Percentiles rank a stretch among this genome's conserved stretches.
Evolutionary conservation across 1,284 basidiomycete species (phyloP).

Genomic region (Cronartium quercuum): DNA sequence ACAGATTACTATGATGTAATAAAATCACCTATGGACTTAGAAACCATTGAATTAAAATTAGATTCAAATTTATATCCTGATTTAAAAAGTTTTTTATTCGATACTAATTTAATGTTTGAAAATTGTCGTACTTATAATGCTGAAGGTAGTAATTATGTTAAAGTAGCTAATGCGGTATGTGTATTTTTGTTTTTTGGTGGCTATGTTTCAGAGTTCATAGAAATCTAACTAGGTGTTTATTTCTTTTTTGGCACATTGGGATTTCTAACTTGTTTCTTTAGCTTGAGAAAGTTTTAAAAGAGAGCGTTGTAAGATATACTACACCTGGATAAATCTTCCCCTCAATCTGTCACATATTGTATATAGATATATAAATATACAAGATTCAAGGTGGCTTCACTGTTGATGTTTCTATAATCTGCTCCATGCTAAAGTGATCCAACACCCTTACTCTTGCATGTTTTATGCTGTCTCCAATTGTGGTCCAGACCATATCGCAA

Average conservation of each 20-base stretch:
- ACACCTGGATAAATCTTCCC: too few species aligned
- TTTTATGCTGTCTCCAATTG: too few species aligned
- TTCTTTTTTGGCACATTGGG: slow-evolving; percentile 45
- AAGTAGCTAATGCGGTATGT: slow-evolving; percentile 30
- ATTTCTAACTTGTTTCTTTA: slow-evolving; percentile 46
- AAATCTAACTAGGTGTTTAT: slow-evolving; percentile 17
- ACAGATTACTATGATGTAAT: slow-evolving; percentile 50
- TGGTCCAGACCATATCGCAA: too few species aligned
- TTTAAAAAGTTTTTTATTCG: slow-evolving; percentile 20
- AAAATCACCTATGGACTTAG: slow-evolving; percentile 48
- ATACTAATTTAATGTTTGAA: slow-evolving; percentile 65
- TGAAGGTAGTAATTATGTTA: slow-evolving; percentile 62
- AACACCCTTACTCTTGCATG: too few species aligned
- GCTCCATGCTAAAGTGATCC: too few species aligned
- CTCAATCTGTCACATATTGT: too few species aligned
- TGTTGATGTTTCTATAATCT: too few species aligned
- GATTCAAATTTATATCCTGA: background rate
- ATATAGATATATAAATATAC: too few species aligned
- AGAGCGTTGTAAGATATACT: slow-evolving; percentile 47
- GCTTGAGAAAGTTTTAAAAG: slow-evolving; percentile 47
- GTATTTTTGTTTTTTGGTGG: background rate
- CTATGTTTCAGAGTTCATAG: slow-evolving; percentile 41
- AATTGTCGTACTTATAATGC: slow-evolving; percentile 90
- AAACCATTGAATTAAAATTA: slow-evolving; percentile 44
- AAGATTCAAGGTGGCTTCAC: too few species aligned